These are phyloP conservation scores for Quambalaria eucalypti DNA, from an alignment of 1,284 basidiomycete species.

Conservation along the genomic window DNA sequence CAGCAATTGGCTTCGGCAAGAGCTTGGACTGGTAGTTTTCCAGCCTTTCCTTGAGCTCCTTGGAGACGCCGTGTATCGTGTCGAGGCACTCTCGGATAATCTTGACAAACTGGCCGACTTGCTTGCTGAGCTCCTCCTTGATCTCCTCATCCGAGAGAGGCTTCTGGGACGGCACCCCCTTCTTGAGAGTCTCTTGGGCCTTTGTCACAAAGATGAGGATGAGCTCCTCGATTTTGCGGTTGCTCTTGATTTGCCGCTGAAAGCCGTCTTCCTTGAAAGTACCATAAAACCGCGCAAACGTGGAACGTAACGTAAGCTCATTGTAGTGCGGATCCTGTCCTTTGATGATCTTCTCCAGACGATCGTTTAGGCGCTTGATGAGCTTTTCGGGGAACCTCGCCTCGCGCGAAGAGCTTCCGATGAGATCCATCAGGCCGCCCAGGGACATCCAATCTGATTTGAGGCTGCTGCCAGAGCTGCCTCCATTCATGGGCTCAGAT, in stretches of 20 bases:
- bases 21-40: constrained; percentile 76
- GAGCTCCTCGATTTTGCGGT: constrained; percentile 90
- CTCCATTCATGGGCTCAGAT: constrained; percentile 2
- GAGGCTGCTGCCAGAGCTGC: neutral
- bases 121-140: constrained; percentile 83
- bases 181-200: constrained; percentile 50
- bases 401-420: constrained; percentile 21
- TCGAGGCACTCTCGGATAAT: constrained; percentile 70
- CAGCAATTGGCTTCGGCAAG: constrained; percentile 49
- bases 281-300: constrained; percentile 41
- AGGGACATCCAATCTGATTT: constrained; percentile 34
- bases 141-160: constrained; percentile 58
- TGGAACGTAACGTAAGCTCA: constrained; percentile 32
- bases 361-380: constrained; percentile 35
- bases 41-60: constrained; percentile 69
- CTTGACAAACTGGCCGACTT: constrained; percentile 76
- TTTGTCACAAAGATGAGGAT: constrained; percentile 90
- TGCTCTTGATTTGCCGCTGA: constrained; percentile 66
- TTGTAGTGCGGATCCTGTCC: constrained; percentile 37
- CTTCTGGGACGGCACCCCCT: constrained; percentile 43
- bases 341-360: constrained; percentile 40
- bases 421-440: constrained; percentile 25
- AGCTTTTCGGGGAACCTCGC: constrained; percentile 43
- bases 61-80: constrained; percentile 50
- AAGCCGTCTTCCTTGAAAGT: constrained; percentile 35